A percentile compares a stretch with the other conserved stretches of the same genome.
Conservation (phyloP, 1,284 basidiomycete genomes). For the Cryptococcus sp. region DNA sequence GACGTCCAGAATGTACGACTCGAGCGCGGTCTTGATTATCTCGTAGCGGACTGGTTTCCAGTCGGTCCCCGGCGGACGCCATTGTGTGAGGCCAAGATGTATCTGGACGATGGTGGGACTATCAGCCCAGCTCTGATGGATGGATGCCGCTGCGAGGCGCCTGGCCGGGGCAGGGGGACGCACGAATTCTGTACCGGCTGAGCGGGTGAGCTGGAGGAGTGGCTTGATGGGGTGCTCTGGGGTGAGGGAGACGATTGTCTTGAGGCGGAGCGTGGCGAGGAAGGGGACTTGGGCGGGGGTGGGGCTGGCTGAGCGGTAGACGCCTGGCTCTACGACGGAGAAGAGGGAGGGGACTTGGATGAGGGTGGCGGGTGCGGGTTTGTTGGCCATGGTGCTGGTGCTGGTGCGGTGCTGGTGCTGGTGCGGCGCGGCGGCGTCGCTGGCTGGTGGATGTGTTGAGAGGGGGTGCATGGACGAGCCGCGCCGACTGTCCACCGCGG, state of each 20-base stretch:
- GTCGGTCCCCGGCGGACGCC: conserved; percentile 36
- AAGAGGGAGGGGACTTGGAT: conserved; percentile 43
- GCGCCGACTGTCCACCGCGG: too few relatives aligned
- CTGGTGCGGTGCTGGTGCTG: not conserved
- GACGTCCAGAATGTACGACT: conserved; percentile 38
- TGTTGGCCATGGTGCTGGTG: not conserved
- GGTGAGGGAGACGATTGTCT: conserved; percentile 45
- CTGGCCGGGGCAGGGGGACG: conserved; percentile 6
- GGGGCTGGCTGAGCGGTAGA: conserved; percentile 43
- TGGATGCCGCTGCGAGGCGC: not conserved
- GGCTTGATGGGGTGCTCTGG: conserved; percentile 44
- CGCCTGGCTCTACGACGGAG: conserved; percentile 43
- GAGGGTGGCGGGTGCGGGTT: conserved; percentile 25
- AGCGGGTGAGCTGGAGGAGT: conserved; percentile 28
- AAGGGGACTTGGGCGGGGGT: conserved; percentile 44
- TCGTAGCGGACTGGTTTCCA: conserved; percentile 48
- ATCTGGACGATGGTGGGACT: conserved; percentile 24
- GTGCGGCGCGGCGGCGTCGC: not conserved
- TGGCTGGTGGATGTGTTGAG: not conserved
- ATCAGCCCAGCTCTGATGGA: not conserved
- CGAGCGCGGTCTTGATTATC: conserved; percentile 44
- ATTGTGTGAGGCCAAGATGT: conserved; percentile 42
- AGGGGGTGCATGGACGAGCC: too few relatives aligned
- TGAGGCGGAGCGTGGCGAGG: conserved; percentile 35
- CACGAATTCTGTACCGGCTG: conserved; percentile 37